Percentiles rank a stretch among this genome's conserved stretches.
These are phyloP conservation scores for Plasmodium sp. DNA, from an alignment of 169 alveolate species.

Conservation along the genomic window DNA sequence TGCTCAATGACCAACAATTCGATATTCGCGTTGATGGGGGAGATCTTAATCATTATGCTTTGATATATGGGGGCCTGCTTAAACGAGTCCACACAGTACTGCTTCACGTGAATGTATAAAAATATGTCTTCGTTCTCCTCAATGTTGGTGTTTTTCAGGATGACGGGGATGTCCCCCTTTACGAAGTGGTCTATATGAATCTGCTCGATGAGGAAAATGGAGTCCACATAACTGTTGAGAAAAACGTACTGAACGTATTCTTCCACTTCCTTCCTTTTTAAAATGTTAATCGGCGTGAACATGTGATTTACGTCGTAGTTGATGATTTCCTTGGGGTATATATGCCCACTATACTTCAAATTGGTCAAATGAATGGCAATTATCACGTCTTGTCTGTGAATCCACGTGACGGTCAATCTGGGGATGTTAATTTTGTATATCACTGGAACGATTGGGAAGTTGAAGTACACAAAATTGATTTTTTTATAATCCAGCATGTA, in stretches of 20 bases:
- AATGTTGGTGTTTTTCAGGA: slow-evolving; percentile 86
- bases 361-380: slow-evolving; percentile 82
- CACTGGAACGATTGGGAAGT: slow-evolving; percentile 71
- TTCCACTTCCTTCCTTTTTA: slow-evolving; percentile 52
- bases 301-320: slow-evolving; percentile 17
- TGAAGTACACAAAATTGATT: slow-evolving; percentile 55
- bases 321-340: slow-evolving; percentile 72
- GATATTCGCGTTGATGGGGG: slow-evolving; percentile 90
- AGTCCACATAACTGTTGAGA: slow-evolving; percentile 76
- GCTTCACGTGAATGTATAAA: slow-evolving; percentile 83
- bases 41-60: slow-evolving; percentile 79
- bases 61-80: slow-evolving; percentile 87
- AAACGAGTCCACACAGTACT: slow-evolving; percentile 79
- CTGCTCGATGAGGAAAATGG: slow-evolving; percentile 76
- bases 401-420: slow-evolving; percentile 81
- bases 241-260: slow-evolving; percentile 49
- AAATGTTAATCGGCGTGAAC: slow-evolving; percentile 40
- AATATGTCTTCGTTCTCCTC: slow-evolving; percentile 85
- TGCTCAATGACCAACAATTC: slow-evolving; percentile 91
- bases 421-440: slow-evolving; percentile 77
- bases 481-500: slow-evolving; percentile 38
- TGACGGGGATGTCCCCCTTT: slow-evolving; percentile 91
- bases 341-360: slow-evolving; percentile 60
- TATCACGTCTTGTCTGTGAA: slow-evolving; percentile 80
- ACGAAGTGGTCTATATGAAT: slow-evolving; percentile 91